Evolutionary conservation across 2,329 filamentous ascomycete species (phyloP), one percentile per base, ranked within the genome.

Genomic region (Fusarium robinianum): DNA sequence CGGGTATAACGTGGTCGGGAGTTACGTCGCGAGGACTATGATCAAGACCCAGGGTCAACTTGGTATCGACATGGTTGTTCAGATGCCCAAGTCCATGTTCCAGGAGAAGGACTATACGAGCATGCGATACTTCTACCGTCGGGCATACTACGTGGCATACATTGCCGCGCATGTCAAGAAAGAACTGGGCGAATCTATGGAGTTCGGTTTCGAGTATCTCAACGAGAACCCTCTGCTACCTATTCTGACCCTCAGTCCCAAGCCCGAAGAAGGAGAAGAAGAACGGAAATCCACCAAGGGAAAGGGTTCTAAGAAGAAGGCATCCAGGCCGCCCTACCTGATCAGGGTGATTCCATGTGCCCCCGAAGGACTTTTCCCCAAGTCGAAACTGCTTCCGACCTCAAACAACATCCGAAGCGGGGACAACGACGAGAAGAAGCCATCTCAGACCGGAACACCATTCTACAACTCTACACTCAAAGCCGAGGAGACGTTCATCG

Each of bases 61-160:
- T 17, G 75, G 79, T 11, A 76, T 96, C 47, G 92, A 97, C 67
- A 81, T 97, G 78, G 83, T 92, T 5, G 82, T 95, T 11, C 87
- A 87, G 33, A 95, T 99, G 83, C 92, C 94, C 5, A 68, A 73
- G 44, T 72, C 79, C 1, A 70, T 96, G 9, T 91, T 97, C 61
- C 90, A 96, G 63, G 88, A 95, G 30, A 97, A 97, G 70, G 94
- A 99, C 68, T 96, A 92, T 65, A 77, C 91, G 35, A 90, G 96
- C 66, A 79, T 94, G 73, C 83, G 94, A 49, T 97, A 95, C 71
- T 96, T 96, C 64, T 91, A 96, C 72, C 95, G 96, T 62, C 78
- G 91, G 52, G 88, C 94, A 9, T 97, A 92, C 68, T 97, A 95
- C 63, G 73, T 97, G 36, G 89, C 91, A 22, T 89, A 87, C 53